phyloP scores from a whole-genome alignment of 1,284 basidiomycete species.

The Cryptococcus amylolentus region DNA sequence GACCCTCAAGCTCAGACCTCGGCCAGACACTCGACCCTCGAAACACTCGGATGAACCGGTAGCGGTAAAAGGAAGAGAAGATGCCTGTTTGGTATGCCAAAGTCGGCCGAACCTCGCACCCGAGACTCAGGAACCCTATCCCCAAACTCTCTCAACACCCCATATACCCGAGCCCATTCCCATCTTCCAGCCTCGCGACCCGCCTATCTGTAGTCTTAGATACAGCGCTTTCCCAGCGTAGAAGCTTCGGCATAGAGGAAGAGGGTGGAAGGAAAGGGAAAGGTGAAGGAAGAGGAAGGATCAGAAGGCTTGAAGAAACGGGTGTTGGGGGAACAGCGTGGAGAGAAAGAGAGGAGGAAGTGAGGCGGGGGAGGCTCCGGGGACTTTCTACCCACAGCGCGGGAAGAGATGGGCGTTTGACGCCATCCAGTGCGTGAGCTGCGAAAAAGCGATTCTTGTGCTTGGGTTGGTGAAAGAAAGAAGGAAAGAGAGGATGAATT shows the following conservation, averaged over 20 bases:
- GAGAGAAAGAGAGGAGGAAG: neutral
- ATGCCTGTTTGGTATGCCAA: neutral
- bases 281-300: neutral
- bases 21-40: neutral
- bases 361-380: slow-evolving; percentile 37
- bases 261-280: neutral
- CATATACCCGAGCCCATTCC: neutral
- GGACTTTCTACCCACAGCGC: slow-evolving; percentile 49
- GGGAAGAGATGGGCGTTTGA: slow-evolving; percentile 14
- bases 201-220: slow-evolving; percentile 17
- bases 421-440: slow-evolving; percentile 36
- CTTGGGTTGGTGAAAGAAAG: slow-evolving; percentile 19
- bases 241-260: neutral
- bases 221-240: slow-evolving; percentile 23
- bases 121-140: neutral
- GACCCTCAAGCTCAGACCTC: neutral
- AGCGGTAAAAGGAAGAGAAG: neutral
- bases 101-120: neutral
- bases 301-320: neutral
- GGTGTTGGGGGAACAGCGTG: neutral
- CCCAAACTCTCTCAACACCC: neutral
- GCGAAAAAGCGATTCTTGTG: slow-evolving; percentile 48
- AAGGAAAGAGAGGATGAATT: slow-evolving; percentile 13
- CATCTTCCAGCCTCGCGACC: neutral
- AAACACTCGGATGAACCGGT: neutral